Conservation (phyloP, 169 alveolate genomes). For the Cryptosporidium andersoni region DNA sequence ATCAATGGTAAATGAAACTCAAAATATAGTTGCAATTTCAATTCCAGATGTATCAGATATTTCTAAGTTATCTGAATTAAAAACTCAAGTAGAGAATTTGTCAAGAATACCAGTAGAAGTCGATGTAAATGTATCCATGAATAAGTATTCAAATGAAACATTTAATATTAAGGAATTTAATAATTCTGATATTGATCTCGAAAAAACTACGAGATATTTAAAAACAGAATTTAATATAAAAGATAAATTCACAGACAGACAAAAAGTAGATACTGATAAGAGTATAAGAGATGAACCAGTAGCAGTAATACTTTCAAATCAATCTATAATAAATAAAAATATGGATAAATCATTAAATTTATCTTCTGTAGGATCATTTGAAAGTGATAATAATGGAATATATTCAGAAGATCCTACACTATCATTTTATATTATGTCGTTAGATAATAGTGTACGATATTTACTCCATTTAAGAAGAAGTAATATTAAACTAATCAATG, state of each 20-base stretch:
- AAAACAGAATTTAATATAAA: no score
- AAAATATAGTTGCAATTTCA: no score
- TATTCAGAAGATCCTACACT: not conserved
- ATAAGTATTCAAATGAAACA: not conserved
- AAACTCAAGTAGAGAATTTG: no score
- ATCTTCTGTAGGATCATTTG: not conserved
- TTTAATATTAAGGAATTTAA: not conserved
- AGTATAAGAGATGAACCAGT: no score
- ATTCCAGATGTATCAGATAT: no score
- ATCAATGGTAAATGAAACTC: no score
- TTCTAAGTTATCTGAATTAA: no score
- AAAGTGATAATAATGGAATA: not conserved
- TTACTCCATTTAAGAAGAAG: slow-evolving; percentile 2
- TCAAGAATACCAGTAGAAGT: no score
- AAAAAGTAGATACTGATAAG: no score
- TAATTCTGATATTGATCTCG: not conserved
- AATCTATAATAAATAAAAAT: not conserved
- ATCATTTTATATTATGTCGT: slow-evolving; percentile 23
- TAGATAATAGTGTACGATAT: slow-evolving; percentile 5
- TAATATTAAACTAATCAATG: slow-evolving; percentile 22
- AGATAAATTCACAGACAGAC: no score
- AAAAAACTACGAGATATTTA: not conserved
- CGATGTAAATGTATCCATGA: no score
- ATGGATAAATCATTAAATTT: not conserved
- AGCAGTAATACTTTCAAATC: not conserved